These are phyloP conservation scores for Cutaneotrichosporon arboriforme DNA, from an alignment of 1,284 basidiomycete genomes.

Conservation along the genomic window DNA sequence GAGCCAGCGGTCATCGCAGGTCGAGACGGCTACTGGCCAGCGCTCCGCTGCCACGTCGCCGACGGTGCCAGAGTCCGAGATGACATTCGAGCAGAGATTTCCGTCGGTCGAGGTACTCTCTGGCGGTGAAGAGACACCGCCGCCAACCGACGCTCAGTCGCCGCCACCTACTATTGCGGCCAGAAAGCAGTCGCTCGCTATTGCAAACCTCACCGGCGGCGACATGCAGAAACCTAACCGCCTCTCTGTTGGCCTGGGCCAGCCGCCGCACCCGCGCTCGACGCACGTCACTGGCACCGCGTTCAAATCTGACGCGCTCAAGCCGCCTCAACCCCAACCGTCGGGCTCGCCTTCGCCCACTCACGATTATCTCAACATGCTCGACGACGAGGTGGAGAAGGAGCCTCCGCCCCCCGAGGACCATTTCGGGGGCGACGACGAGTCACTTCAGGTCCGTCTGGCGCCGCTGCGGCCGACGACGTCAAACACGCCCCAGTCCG, in stretches of 20 bases:
- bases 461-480: constrained; percentile 10
- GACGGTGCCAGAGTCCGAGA: constrained; percentile 26
- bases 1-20: too few relatives aligned
- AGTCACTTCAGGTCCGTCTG: constrained; percentile 2
- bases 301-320: constrained; percentile 28
- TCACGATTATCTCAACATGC: constrained; percentile 12
- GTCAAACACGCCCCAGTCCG: constrained; percentile 7
- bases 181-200: constrained; percentile 13
- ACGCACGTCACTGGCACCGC: constrained; percentile 48
- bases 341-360: constrained; percentile 8
- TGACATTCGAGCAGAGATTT: constrained; percentile 42
- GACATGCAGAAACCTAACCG: constrained; percentile 12
- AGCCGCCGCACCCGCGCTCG: constrained; percentile 30
- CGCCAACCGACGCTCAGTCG: not conserved
- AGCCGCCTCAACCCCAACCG: not conserved
- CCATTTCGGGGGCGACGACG: constrained; percentile 15
- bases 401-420: constrained; percentile 1
- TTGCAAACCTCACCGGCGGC: constrained; percentile 41
- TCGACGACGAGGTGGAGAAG: constrained; percentile 10
- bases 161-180: not conserved
- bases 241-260: not conserved
- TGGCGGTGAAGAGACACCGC: not conserved
- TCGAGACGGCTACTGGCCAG: not conserved
- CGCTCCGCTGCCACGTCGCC: constrained; percentile 6
- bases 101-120: constrained; percentile 41